These are phyloP conservation scores for Lithohypha guttulata DNA, from an alignment of 2,329 filamentous ascomycete species.

Conservation along the genomic window DNA sequence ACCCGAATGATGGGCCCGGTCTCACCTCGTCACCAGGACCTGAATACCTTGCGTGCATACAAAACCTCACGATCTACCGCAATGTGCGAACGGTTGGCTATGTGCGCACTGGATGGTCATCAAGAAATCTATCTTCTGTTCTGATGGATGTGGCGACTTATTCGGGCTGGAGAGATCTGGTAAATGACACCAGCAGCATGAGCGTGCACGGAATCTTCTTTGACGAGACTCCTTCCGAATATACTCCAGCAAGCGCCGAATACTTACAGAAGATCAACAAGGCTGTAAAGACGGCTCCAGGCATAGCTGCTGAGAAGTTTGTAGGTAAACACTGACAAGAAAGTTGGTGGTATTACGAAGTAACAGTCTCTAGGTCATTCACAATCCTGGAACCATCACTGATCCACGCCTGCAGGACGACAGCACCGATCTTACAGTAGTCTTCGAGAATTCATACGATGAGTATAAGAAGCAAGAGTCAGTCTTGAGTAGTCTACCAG, in stretches of 20 bases:
- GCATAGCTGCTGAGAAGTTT: neutral
- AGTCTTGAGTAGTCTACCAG: constrained; percentile 26
- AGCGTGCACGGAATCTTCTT: constrained; percentile 32
- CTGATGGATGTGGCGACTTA: constrained; percentile 29
- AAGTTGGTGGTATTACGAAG: neutral
- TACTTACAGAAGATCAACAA: constrained; percentile 20
- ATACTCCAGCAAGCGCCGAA: constrained; percentile 15
- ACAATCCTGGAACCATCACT: constrained; percentile 37
- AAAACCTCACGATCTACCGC: neutral
- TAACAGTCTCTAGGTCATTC: constrained; percentile 26
- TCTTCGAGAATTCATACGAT: constrained; percentile 35
- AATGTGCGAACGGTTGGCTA: constrained; percentile 35
- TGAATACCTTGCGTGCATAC: neutral
- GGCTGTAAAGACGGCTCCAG: constrained; percentile 15
- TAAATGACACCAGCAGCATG: constrained; percentile 21
- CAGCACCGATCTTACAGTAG: constrained; percentile 35
- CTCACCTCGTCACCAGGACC: neutral
- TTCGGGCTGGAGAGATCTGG: constrained; percentile 25
- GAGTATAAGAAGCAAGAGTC: constrained; percentile 29
- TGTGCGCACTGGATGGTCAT: constrained; percentile 29
- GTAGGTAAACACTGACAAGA: neutral
- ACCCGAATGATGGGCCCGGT: neutral
- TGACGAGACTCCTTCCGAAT: constrained; percentile 26
- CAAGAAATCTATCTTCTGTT: constrained; percentile 25
- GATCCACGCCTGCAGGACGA: constrained; percentile 30